Conservation (phyloP, 2,329 filamentous ascomycete species). For the Apiospora phragmitis region DNA sequence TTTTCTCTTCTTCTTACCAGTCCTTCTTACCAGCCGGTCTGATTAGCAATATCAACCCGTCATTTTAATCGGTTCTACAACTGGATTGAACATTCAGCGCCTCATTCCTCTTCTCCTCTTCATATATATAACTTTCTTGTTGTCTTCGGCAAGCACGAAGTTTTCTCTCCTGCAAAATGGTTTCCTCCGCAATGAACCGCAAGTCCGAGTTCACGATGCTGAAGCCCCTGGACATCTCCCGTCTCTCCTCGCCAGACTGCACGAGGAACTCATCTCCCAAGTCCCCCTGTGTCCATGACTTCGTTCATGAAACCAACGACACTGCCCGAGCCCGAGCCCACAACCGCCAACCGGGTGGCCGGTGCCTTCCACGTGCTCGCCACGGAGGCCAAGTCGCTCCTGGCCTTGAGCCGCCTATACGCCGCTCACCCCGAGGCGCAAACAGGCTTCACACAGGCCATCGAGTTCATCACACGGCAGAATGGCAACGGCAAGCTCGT, state of each 20-base stretch:
- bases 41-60: background rate
- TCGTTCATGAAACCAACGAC: background rate
- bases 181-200: background rate
- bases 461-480: constrained; percentile 66
- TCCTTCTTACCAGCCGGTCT: background rate
- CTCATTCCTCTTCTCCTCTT: background rate
- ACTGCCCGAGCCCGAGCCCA: background rate
- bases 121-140: background rate
- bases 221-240: background rate
- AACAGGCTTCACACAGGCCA: constrained; percentile 68
- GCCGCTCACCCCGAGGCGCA: constrained; percentile 68
- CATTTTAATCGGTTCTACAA: background rate
- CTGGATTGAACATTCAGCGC: background rate
- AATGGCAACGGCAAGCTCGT: constrained; percentile 71
- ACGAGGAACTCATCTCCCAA: background rate
- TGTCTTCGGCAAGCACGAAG: background rate
- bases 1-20: background rate
- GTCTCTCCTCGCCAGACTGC: background rate
- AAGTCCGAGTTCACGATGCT: background rate
- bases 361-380: constrained; percentile 78
- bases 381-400: constrained; percentile 79
- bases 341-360: constrained; percentile 38
- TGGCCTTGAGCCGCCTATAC: constrained; percentile 73
- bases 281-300: background rate
- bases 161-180: background rate